phyloP scores from a whole-genome alignment of 768 basidiomycete genomes.

The Mycena rosella region DNA sequence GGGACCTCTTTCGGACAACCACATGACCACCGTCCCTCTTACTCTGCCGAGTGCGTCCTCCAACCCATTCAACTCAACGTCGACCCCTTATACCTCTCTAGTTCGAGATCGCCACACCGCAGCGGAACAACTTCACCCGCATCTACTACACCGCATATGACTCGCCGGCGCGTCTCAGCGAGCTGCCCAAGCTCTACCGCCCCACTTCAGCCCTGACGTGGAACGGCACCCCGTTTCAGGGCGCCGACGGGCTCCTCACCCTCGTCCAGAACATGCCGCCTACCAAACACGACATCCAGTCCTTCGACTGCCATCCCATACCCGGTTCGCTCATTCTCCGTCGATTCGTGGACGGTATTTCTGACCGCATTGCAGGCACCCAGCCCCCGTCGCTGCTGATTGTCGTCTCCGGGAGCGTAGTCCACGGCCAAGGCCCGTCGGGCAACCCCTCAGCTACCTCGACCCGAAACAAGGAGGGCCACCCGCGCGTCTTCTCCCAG shows the following conservation, averaged over 20 bases:
- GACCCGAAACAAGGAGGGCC: conserved; percentile 73
- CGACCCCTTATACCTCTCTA: conserved; percentile 50
- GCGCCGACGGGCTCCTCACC: conserved; percentile 74
- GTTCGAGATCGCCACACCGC: conserved; percentile 88
- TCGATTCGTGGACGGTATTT: conserved; percentile 19
- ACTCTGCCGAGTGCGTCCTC: conserved; percentile 69
- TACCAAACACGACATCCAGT: conserved; percentile 88
- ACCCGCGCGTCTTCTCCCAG: conserved; percentile 89
- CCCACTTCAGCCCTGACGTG: conserved; percentile 81
- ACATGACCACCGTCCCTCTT: conserved; percentile 48
- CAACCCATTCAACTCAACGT: conserved; percentile 28
- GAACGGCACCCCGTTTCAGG: conserved; percentile 88
- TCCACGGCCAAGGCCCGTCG: conserved; percentile 70
- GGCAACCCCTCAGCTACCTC: conserved; percentile 69
- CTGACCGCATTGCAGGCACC: conserved; percentile 62
- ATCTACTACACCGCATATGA: conserved; percentile 89
- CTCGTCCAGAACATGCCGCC: conserved; percentile 80
- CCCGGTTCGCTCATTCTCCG: conserved; percentile 64
- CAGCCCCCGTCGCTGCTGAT: conserved; percentile 85
- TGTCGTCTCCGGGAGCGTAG: conserved; percentile 85
- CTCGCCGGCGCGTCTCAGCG: conserved; percentile 78
- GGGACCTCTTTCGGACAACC: conserved; percentile 9
- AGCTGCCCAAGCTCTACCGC: conserved; percentile 87
- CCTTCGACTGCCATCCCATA: conserved; percentile 92
- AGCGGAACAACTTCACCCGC: conserved; percentile 85